These are phyloP conservation scores for Heritiera littoralis DNA, from an alignment of 345 rosid species.

Conservation along the genomic window DNA sequence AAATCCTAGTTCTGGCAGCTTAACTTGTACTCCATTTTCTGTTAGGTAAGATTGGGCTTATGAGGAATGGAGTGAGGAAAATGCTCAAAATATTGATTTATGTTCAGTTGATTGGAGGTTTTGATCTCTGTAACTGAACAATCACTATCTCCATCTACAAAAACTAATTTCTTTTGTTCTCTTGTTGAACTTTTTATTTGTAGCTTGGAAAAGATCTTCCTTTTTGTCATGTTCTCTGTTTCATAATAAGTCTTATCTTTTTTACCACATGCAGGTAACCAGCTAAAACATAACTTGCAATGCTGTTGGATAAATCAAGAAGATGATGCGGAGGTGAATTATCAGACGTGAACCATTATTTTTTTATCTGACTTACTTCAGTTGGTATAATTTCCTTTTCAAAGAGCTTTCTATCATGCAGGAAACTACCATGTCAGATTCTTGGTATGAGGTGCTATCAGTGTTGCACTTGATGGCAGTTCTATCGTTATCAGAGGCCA, in stretches of 20 bases:
- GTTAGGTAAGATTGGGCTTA: background rate
- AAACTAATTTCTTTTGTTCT: background rate
- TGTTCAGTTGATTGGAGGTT: background rate
- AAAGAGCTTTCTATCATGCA: conserved; percentile 26
- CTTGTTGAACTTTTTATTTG: conserved; percentile 3
- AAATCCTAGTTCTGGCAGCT: background rate
- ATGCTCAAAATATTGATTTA: conserved; percentile 1
- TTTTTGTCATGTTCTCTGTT: background rate
- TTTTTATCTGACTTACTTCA: background rate
- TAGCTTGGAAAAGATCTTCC: background rate
- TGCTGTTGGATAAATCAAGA: conserved; percentile 73
- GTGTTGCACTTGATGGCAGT: conserved; percentile 72
- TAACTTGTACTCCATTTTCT: background rate
- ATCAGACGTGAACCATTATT: background rate
- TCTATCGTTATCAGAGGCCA: conserved; percentile 60
- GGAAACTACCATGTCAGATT: conserved; percentile 64
- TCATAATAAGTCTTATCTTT: conserved; percentile 9
- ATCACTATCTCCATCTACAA: background rate
- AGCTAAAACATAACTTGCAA: conserved; percentile 44
- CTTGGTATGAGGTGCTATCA: conserved; percentile 72
- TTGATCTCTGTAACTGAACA: background rate
- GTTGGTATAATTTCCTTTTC: conserved; percentile 1
- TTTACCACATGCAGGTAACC: conserved; percentile 38
- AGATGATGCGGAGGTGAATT: conserved; percentile 54
- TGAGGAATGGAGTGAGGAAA: background rate